Base-by-base conservation (phyloP, 129 eudicot genomes). In the Centella asiatica region DNA sequence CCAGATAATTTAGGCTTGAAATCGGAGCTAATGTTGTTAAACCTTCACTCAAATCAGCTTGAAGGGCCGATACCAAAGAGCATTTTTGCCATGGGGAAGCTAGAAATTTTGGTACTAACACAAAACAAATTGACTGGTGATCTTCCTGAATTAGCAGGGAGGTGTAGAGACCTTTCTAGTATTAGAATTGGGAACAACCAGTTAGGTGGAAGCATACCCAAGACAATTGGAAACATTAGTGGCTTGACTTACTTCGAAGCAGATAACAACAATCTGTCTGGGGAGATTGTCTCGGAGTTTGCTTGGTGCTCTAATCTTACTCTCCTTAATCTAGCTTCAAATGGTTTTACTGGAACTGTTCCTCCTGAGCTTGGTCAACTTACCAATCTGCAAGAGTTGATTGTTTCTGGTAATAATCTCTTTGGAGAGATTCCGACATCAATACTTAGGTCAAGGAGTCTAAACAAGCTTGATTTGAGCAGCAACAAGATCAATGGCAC, bases 221-320 rank as follows among this genome's bases (percentile, higher is more conserved):
- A 64, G 74, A 81, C 67, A 53, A 72, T 92, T 23, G 95, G 98
- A 25, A 80, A 87, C 64, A 69, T 92, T 36, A 84, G 83, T 39
- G 73, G 98, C 68, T 88, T 92, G 39, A 74, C 98, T 32, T 92
- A 92, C 72, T 92, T 92, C 66, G 98, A 92, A 79, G 98, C 90
- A 1, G 81, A 92, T 64, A 92, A 84, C 61, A 92, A 92, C 71
- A 80, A 81, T 76, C 86, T 92, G 48, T 87, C 96, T 7, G 98
- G 98, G 15, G 90, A 77, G 80, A 84, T 92, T 62, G 84, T 78
- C 61, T n/a, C 54, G 12, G 98, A 82, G 64, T 87, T 92, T 69
- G 69, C 88, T 22, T 74, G 49, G 25, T 92, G 98, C 69, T 57
- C 86, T 55, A 92, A 92, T 65, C 85, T 92, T 62, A 87, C 86